Percentiles rank a stretch among this genome's conserved stretches.
phyloP scores from a whole-genome alignment of 176 grass and related monocot species.

The Neostapfia colusana region DNA sequence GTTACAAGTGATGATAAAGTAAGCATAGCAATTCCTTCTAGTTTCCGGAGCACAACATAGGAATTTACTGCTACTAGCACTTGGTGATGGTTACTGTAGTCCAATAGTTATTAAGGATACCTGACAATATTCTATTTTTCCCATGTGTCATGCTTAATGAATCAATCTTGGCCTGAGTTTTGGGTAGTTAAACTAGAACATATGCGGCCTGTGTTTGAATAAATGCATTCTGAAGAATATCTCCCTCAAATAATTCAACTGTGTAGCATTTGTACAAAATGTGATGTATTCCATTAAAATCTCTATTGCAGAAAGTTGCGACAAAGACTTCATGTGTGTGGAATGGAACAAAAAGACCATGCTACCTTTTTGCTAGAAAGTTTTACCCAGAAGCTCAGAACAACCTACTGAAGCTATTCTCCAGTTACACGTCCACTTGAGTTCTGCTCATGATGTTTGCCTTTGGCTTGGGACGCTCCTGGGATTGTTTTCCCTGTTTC shows the following conservation, averaged over 20 bases:
- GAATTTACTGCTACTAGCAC: conserved; percentile 8
- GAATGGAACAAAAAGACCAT: conserved; percentile 89
- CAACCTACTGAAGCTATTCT: conserved; percentile 82
- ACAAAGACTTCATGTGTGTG: conserved; percentile 64
- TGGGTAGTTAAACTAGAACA: not conserved
- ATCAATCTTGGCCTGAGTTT: not conserved
- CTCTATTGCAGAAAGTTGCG: conserved; percentile 60
- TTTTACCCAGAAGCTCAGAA: conserved; percentile 88
- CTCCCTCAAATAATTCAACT: not conserved
- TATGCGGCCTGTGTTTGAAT: not conserved
- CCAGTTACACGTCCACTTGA: conserved; percentile 71
- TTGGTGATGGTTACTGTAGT: conserved; percentile 18
- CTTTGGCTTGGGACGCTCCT: conserved; percentile 39
- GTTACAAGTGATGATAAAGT: conserved; percentile 89
- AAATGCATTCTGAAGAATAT: not conserved
- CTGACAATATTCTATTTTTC: conserved; percentile 12
- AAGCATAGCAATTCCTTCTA: conserved; percentile 25
- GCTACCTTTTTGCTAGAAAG: conserved; percentile 94
- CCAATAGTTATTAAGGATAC: conserved; percentile 8
- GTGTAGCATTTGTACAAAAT: conserved; percentile 9
- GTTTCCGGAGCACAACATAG: conserved; percentile 17
- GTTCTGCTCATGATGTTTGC: conserved; percentile 43
- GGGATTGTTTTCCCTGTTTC: conserved; percentile 39
- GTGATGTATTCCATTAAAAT: conserved; percentile 23
- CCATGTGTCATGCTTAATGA: not conserved